Base-by-base conservation (phyloP, 1,284 basidiomycete genomes). In the Boletus putidus region DNA sequence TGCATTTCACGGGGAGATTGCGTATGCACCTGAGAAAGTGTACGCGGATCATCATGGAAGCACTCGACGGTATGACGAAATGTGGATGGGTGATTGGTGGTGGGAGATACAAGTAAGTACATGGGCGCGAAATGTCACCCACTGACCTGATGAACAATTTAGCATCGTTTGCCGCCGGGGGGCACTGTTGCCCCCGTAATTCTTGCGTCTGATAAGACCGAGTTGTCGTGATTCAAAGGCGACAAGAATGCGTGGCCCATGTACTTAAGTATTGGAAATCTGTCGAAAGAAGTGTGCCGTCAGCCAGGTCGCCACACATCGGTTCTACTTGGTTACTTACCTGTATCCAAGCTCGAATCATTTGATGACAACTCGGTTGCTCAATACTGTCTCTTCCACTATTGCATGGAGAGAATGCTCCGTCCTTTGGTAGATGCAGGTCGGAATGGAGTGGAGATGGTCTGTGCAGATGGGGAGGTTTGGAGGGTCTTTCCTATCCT, bases 41-140 rank as follows among this genome's bases (percentile, higher is more conserved):
- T 73, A 56, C 31, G 23, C 21, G 21, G 66, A 70, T 42, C 6
- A 10, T 8, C 47, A 36, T 1, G 47, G 49, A 2, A 40, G 31
- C 9, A 52, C 55, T 6, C 54, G 61, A 1, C 27, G 63, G 0
- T 65, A 59, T 23, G 51, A 66, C 20, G 64, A 74, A 27, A 73
- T 72, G 67, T 69, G 67, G 62, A 71, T 66, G 0, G 65, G 14
- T 0, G 62, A 70, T 16, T 74, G 70, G 71, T 74, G 71, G 73
- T 71, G 68, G 68, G 49, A 69, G 8, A 62, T 58, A 2, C 73
- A 75, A 61, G 70, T 72, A 21, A 56, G 66, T 51, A 29, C 27
- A 29, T 29, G 27, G 27, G 27, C 27, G 8, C 27, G 27, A 29
- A 5, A 8, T 4, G 8, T 29, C n/a, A 29, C 27, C 27, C 8